Evolutionary conservation across 306 rosid species (phyloP).

Genomic region (Potentilla sterilis): DNA sequence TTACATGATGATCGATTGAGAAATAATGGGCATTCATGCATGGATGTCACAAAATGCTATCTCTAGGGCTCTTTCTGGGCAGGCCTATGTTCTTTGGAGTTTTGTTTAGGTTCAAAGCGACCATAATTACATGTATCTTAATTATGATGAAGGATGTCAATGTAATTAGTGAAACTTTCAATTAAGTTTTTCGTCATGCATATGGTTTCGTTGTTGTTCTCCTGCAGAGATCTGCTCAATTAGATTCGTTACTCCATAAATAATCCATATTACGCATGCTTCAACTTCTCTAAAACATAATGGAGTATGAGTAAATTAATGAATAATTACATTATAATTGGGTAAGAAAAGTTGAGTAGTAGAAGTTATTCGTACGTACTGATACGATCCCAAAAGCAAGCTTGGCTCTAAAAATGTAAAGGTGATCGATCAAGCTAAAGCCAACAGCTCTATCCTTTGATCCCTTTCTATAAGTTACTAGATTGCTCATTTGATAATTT

Average conservation of each 20-base stretch:
- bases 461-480: neutral
- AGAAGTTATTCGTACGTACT: neutral
- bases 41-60: slow-evolving; percentile 30
- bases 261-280: neutral
- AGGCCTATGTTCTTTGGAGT: slow-evolving; percentile 41
- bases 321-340: neutral
- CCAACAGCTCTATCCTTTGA: neutral
- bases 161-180: neutral
- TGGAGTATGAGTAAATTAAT: neutral
- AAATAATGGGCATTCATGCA: slow-evolving; percentile 23
- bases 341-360: neutral
- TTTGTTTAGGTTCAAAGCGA: slow-evolving; percentile 55
- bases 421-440: neutral
- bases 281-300: neutral
- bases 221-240: no score
- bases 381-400: slow-evolving; percentile 2
- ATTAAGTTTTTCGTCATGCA: neutral
- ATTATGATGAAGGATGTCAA: slow-evolving; percentile 4
- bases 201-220: neutral
- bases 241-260: no score
- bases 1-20: slow-evolving; percentile 10
- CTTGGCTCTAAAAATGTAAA: neutral
- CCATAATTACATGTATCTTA: slow-evolving; percentile 7
- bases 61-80: slow-evolving; percentile 42
- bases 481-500: neutral